phyloP scores from a whole-genome alignment of 2,329 filamentous ascomycete species.

The Trichoderma aggressivum region DNA sequence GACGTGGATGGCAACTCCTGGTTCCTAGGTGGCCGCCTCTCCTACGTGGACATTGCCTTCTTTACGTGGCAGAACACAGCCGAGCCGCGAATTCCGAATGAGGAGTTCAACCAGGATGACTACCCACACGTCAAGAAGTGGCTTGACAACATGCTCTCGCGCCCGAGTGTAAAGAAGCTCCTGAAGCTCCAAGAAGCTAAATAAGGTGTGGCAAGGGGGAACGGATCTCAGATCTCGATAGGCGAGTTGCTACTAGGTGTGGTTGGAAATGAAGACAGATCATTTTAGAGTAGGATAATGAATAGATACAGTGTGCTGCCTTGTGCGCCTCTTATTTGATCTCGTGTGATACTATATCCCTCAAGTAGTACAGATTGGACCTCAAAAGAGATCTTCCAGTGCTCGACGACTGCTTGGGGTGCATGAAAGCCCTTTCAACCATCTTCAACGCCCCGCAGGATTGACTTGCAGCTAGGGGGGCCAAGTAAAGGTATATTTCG shows the following conservation, averaged over 20 bases:
- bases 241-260: background rate
- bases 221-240: background rate
- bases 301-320: background rate
- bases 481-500: background rate
- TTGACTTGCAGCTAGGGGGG: background rate
- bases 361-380: background rate
- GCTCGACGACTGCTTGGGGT: background rate
- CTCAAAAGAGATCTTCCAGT: background rate
- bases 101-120: constrained; percentile 4
- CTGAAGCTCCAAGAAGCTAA: constrained; percentile 8
- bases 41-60: constrained; percentile 5
- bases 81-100: constrained; percentile 6
- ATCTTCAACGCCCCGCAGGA: background rate
- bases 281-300: background rate
- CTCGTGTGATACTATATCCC: background rate
- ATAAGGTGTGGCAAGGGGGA: background rate
- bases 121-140: constrained; percentile 8
- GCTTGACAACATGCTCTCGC: background rate
- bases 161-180: background rate
- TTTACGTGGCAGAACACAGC: constrained; percentile 11
- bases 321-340: background rate
- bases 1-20: constrained; percentile 3
- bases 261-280: background rate
- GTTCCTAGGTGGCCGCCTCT: background rate
- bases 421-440: background rate